Evolutionary conservation across 1,284 basidiomycete genomes (phyloP), one percentile per base, ranked within the genome.

Genomic region (Tilletia setariae): DNA sequence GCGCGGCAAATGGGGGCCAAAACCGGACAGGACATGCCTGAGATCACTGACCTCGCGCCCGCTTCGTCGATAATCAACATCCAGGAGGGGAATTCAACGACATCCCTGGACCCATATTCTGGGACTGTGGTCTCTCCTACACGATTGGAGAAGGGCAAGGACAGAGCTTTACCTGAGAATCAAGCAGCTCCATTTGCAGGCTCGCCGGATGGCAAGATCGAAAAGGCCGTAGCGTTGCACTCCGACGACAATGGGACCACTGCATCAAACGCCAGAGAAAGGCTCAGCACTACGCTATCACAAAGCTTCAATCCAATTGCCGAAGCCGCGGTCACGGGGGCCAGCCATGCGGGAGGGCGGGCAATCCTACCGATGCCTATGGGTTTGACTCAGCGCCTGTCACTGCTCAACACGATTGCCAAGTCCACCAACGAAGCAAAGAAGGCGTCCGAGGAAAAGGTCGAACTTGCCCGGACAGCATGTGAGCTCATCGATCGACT

Each of bases 401-500:
- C 40, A 11, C 40, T 63, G 9, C 62, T 63, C 40, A 63, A 25
- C 62, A 23, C 7, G 3, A 30, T 35, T 11, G 28, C 56, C 25
- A 19, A 15, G 19, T 30, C 56, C 30, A 40, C 56, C 2, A 13
- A 61, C 15, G 56, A 61, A 19, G 56, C 56, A 16, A 61, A 61
- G 23, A 74, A 84, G 53, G 83, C 84, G 16, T 81, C 83, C 11
- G 85, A 86, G 64, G 85, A 86, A 66, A 86, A 86, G 68, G 82
- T 86, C 30, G 85, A 84, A 0, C 77, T 86, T 2, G 85, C 85
- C 8, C 74, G 84, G 0, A 84, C 84, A 6, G 84, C 85, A 1
- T 86, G 86, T 76, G 84, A 86, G 65, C 76, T 83, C 80, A 83
- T 86, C 46, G 85, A 86, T 71, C 75, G 85, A 47, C 85, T 86